phyloP scores from a whole-genome alignment of 2,329 filamentous ascomycete species.

The Elsinoe perseae region DNA sequence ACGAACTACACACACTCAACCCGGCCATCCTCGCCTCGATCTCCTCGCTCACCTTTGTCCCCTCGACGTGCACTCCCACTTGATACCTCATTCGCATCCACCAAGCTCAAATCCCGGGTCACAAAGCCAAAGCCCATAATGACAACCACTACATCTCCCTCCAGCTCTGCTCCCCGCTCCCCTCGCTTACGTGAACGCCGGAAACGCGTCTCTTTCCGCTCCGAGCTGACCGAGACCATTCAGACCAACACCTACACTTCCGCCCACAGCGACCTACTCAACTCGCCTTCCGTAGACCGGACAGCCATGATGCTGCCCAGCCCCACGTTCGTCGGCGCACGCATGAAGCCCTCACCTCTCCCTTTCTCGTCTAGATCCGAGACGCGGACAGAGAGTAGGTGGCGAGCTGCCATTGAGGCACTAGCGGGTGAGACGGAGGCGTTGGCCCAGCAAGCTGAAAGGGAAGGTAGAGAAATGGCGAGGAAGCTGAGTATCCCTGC shows the following conservation, averaged over 20 bases:
- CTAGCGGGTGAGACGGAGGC: slow-evolving; percentile 7
- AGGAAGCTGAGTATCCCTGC: slow-evolving; percentile 29
- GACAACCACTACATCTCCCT: neutral
- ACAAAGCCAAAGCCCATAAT: slow-evolving; percentile 29
- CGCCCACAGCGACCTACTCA: slow-evolving; percentile 49
- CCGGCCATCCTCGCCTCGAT: neutral
- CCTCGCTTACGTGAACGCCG: neutral
- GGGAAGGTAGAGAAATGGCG: slow-evolving; percentile 7
- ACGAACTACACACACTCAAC: slow-evolving; percentile 9
- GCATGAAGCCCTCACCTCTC: slow-evolving; percentile 10
- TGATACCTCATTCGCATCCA: neutral
- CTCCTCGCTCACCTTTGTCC: neutral
- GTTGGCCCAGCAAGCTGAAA: slow-evolving; percentile 9
- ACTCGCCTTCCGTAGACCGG: slow-evolving; percentile 30
- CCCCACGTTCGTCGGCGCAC: slow-evolving; percentile 10
- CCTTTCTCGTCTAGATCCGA: neutral
- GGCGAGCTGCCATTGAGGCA: slow-evolving; percentile 9
- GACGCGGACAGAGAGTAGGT: slow-evolving; percentile 2
- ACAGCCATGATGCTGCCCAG: slow-evolving; percentile 24
- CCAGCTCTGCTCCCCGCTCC: neutral
- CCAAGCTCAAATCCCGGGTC: slow-evolving; percentile 31
- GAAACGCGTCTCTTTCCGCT: slow-evolving; percentile 51
- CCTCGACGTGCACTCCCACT: slow-evolving; percentile 4
- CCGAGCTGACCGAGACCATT: slow-evolving; percentile 52
- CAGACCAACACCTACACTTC: slow-evolving; percentile 48